Conservation (phyloP, 2,329 filamentous ascomycete genomes). For the Chrysoporthe deuterocubensis region DNA sequence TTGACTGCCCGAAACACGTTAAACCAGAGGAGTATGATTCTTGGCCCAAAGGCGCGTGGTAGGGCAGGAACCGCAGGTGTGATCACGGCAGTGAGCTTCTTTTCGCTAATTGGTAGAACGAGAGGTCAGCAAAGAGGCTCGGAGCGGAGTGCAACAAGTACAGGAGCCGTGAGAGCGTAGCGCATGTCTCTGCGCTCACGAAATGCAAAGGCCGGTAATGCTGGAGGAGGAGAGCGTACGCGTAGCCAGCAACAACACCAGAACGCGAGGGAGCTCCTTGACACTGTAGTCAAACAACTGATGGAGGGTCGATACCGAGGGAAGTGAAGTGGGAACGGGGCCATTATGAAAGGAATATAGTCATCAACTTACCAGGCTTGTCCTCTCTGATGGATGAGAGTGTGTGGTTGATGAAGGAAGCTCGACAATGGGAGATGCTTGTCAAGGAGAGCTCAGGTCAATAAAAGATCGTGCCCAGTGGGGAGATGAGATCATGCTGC, state of each 20-base stretch:
- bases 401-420: background rate
- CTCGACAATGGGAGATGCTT: background rate
- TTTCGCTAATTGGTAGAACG: background rate
- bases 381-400: background rate
- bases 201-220: background rate
- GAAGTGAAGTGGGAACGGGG: background rate
- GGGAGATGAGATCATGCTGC: background rate
- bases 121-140: background rate
- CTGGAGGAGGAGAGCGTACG: background rate
- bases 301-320: background rate
- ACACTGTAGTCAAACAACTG: background rate
- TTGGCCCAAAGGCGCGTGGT: background rate
- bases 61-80: background rate
- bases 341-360: background rate
- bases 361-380: conserved; percentile 1
- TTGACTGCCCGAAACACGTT: background rate
- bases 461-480: background rate
- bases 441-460: background rate
- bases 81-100: background rate
- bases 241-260: conserved; percentile 1
- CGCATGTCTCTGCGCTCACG: background rate
- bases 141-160: background rate
- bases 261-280: background rate
- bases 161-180: background rate
- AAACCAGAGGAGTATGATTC: too few species aligned